Percentiles rank a stretch among this genome's conserved stretches.
These are phyloP conservation scores for Cladorrhinum samala DNA, from an alignment of 495 filamentous ascomycete genomes.

Conservation along the genomic window DNA sequence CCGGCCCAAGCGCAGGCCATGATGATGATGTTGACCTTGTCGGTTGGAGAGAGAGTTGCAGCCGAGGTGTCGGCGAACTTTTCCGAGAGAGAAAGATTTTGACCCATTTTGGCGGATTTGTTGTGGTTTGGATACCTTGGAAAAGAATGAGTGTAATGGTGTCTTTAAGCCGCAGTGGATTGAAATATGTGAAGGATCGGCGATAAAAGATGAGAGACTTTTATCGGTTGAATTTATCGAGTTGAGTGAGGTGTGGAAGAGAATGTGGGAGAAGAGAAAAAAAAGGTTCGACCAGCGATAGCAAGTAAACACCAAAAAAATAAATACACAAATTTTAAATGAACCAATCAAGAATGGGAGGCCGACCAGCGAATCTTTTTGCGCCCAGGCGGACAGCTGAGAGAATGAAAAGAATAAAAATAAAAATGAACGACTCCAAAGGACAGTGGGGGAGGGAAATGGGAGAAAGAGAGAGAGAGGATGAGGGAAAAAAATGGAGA, in stretches of 20 bases:
- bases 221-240: neutral
- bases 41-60: slow-evolving; percentile 17
- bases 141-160: neutral
- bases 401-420: slow-evolving; percentile 1
- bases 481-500: slow-evolving; percentile 2
- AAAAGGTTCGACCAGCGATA: slow-evolving; percentile 11
- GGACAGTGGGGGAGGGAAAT: slow-evolving; percentile 2
- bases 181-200: too few relatives aligned
- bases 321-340: neutral
- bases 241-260: neutral
- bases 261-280: neutral
- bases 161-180: too few relatives aligned
- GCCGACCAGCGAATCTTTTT: neutral
- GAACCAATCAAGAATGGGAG: neutral
- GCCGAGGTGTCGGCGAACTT: slow-evolving; percentile 25
- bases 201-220: too few relatives aligned
- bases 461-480: slow-evolving; percentile 3
- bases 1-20: slow-evolving; percentile 27
- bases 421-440: neutral
- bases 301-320: neutral
- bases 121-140: neutral
- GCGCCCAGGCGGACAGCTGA: neutral
- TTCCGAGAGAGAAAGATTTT: slow-evolving; percentile 24
- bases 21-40: slow-evolving; percentile 24
- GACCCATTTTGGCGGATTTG: slow-evolving; percentile 24